These are phyloP conservation scores for Choiromyces venosus DNA, from an alignment of 495 filamentous ascomycete species.

Conservation along the genomic window DNA sequence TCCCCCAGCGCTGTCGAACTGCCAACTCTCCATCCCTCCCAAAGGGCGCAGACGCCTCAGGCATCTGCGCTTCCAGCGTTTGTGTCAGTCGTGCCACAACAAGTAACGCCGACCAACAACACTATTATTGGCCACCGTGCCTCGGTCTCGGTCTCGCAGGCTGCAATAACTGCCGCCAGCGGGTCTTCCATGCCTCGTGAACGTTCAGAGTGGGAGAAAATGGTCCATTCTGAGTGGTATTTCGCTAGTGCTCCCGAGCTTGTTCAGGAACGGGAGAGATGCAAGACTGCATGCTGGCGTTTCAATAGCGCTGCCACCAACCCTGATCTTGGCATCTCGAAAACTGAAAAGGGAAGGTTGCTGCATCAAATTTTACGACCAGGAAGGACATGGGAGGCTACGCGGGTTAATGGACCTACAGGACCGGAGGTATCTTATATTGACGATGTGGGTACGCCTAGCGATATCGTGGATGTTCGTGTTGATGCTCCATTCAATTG, in stretches of 20 bases:
- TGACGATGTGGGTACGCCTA: constrained; percentile 18
- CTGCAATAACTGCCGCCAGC: constrained; percentile 55
- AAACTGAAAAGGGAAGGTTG: constrained; percentile 71
- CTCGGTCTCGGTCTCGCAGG: constrained; percentile 50
- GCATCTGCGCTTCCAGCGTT: constrained; percentile 22
- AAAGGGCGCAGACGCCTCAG: not conserved
- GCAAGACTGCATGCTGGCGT: constrained; percentile 73
- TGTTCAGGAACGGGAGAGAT: constrained; percentile 77
- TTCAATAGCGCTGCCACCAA: constrained; percentile 82
- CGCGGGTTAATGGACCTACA: not conserved
- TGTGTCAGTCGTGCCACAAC: constrained; percentile 15
- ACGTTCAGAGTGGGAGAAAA: constrained; percentile 79
- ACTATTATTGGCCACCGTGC: constrained; percentile 45
- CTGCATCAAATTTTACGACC: constrained; percentile 64
- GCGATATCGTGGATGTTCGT: constrained; percentile 66
- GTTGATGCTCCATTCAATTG: constrained; percentile 90
- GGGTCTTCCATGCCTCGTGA: constrained; percentile 49
- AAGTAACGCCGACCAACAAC: constrained; percentile 10
- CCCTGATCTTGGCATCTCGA: constrained; percentile 66
- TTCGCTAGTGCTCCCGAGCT: constrained; percentile 71
- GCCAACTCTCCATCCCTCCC: not conserved
- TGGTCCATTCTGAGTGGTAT: constrained; percentile 79
- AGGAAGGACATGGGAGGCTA: constrained; percentile 34
- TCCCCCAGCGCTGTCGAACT: constrained; percentile 23
- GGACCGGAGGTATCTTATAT: constrained; percentile 40